These are phyloP conservation scores for Cystobasidium ongulense DNA, from an alignment of 768 basidiomycete genomes.

Conservation along the genomic window DNA sequence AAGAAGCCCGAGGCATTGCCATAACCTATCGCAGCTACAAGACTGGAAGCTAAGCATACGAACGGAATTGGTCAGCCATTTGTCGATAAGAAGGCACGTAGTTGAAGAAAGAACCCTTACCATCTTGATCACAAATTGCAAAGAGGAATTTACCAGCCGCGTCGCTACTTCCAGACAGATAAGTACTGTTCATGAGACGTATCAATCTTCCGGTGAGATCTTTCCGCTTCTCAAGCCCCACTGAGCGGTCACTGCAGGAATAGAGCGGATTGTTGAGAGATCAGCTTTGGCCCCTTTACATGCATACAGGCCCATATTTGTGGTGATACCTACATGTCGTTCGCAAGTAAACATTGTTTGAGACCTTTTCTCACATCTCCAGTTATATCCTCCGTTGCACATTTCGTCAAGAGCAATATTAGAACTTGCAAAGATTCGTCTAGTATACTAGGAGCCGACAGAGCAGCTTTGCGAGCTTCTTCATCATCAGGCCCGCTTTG, in stretches of 20 bases:
- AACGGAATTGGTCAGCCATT: background rate
- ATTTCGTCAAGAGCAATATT: slow-evolving; percentile 58
- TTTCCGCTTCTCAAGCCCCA: slow-evolving; percentile 62
- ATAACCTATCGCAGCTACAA: slow-evolving; percentile 79
- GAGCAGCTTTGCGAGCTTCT: background rate
- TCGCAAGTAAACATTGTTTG: slow-evolving; percentile 64
- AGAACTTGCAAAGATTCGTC: slow-evolving; percentile 75
- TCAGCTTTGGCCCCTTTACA: too few relatives aligned
- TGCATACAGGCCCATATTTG: too few relatives aligned
- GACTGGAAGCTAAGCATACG: slow-evolving; percentile 52
- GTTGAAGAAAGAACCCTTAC: slow-evolving; percentile 44
- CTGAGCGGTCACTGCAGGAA: slow-evolving; percentile 58
- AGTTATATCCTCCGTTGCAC: slow-evolving; percentile 59
- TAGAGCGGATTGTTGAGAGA: background rate
- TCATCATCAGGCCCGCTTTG: slow-evolving; percentile 24
- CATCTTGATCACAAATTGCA: slow-evolving; percentile 69
- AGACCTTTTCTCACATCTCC: slow-evolving; percentile 55
- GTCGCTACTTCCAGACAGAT: slow-evolving; percentile 64
- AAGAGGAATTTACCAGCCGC: slow-evolving; percentile 80
- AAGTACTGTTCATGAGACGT: slow-evolving; percentile 64
- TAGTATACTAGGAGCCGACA: slow-evolving; percentile 46
- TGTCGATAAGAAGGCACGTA: background rate
- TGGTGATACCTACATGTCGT: slow-evolving; percentile 52
- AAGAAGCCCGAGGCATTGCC: slow-evolving; percentile 92
- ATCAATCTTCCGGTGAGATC: slow-evolving; percentile 72